phyloP scores from a whole-genome alignment of 2,329 filamentous ascomycete species.

The Cyanodermella asteris region DNA sequence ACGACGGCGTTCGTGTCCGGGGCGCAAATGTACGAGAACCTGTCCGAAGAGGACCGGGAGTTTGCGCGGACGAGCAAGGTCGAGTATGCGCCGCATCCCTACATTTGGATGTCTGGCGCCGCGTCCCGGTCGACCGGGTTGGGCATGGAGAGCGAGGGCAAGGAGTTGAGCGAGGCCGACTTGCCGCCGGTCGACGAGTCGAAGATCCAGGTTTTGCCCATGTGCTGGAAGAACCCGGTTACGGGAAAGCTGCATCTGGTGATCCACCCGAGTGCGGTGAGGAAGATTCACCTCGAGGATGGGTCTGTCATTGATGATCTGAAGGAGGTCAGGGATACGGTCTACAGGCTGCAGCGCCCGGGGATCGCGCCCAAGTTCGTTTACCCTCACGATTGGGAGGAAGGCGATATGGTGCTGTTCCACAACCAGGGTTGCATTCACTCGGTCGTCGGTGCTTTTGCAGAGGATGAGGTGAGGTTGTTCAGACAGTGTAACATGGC shows the following conservation, averaged over 20 bases:
- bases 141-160: conserved; percentile 44
- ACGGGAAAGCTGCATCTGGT: conserved; percentile 49
- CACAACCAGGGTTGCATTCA: conserved; percentile 58
- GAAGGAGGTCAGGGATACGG: conserved; percentile 40
- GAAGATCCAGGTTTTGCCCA: conserved; percentile 50
- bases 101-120: conserved; percentile 58
- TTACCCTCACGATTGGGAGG: conserved; percentile 56
- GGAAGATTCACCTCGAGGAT: conserved; percentile 43
- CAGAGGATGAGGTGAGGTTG: conserved; percentile 47
- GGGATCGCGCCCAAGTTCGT: conserved; percentile 47
- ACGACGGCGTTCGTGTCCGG: conserved; percentile 57
- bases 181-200: conserved; percentile 42
- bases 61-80: conserved; percentile 45
- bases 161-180: conserved; percentile 36
- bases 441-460: conserved; percentile 53
- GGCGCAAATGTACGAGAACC: conserved; percentile 45
- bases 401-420: conserved; percentile 57
- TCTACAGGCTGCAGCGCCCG: conserved; percentile 50
- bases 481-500: conserved; percentile 66
- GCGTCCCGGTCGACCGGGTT: conserved; percentile 46
- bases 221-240: conserved; percentile 57
- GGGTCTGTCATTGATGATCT: conserved; percentile 50
- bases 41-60: conserved; percentile 42
- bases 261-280: conserved; percentile 50
- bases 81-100: conserved; percentile 60